Base-by-base conservation (phyloP, 1,139 yeast genomes). In the Geotrichum bryndzae region DNA sequence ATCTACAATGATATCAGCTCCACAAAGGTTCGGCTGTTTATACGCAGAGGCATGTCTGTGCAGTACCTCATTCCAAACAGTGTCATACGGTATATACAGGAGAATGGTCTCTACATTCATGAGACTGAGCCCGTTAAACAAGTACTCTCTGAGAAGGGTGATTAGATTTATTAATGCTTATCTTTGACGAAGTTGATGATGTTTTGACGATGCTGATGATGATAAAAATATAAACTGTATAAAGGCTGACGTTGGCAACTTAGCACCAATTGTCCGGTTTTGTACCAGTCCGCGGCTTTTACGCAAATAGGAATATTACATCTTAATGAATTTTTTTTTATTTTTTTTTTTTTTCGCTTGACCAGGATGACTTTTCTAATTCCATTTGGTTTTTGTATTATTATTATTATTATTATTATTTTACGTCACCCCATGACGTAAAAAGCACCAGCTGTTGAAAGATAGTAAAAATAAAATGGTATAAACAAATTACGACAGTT, bases 1-100 rank as follows among this genome's bases (percentile, higher is more conserved):
- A 95, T 94, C 66, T 94, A 94, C 77, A 94, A 94, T 74, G 99
- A 94, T 77, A 95, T 94, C 69, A 86, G 94, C 29, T 91, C 97
- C 2, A 94, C 99, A 0, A 94, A 94, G 74, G 96, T 94, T 58
- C 80, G 99, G 61, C 80, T 94, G 66, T 94, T 94, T 69, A 84
- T 94, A 54, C 82, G 99, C 70, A 82, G 99, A 68, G 96, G 96
- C 15, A 94, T 95, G 99, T 87, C 96, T 64, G 98, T 94, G 29
- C 99, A 94, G 72, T 94, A 94, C 72, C 79, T 94, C 66, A 79
- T 94, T 66, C 99, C 99, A 0, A 94, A 94, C 74, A 86, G 95
- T 52, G 99, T 95, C 56, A 94, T 95, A 63, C 81, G 98, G 68
- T 94, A 94, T 72, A 92, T 94, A 65, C 96, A 91, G 73, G 97